A percentile compares a stretch with the other conserved stretches of the same genome.
phyloP scores from a whole-genome alignment of 2,329 filamentous ascomycete species.

The Alternaria angustiovoidea region DNA sequence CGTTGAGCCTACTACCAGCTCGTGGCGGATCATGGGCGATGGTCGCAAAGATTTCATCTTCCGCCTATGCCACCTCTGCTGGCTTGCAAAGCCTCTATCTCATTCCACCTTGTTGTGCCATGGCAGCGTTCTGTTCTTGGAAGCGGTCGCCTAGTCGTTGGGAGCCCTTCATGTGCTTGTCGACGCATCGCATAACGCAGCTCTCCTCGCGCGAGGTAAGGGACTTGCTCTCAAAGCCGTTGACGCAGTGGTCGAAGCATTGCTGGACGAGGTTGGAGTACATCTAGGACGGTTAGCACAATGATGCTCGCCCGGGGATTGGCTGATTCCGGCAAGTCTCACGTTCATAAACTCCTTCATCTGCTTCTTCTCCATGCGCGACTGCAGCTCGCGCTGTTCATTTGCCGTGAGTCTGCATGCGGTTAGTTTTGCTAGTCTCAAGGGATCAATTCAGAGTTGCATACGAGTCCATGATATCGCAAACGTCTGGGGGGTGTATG shows the following conservation, averaged over 20 bases:
- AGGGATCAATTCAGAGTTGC: constrained; percentile 9
- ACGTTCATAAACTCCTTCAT: constrained; percentile 99
- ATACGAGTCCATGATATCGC: constrained; percentile 49
- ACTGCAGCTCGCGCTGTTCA: constrained; percentile 92
- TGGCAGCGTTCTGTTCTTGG: constrained; percentile 74
- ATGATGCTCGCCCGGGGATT: too few relatives aligned
- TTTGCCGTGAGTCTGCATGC: constrained; percentile 69
- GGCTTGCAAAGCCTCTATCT: constrained; percentile 39
- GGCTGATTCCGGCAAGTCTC: constrained; percentile 52
- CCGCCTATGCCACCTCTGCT: not conserved
- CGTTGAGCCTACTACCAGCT: not conserved
- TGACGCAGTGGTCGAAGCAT: constrained; percentile 97
- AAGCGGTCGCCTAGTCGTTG: constrained; percentile 92
- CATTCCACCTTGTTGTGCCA: constrained; percentile 67
- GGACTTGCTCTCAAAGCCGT: constrained; percentile 98
- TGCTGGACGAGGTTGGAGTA: constrained; percentile 79
- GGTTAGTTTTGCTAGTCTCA: constrained; percentile 19
- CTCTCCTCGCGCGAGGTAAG: constrained; percentile 86
- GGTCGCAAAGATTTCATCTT: not conserved
- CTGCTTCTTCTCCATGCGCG: constrained; percentile 96
- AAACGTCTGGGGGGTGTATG: not conserved
- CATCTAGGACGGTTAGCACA: constrained; percentile 57
- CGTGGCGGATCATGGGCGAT: not conserved
- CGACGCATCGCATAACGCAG: constrained; percentile 93
- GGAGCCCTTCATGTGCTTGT: constrained; percentile 93